These are phyloP conservation scores for Saturnispora besseyi DNA, from an alignment of 805 yeast species.

Conservation along the genomic window DNA sequence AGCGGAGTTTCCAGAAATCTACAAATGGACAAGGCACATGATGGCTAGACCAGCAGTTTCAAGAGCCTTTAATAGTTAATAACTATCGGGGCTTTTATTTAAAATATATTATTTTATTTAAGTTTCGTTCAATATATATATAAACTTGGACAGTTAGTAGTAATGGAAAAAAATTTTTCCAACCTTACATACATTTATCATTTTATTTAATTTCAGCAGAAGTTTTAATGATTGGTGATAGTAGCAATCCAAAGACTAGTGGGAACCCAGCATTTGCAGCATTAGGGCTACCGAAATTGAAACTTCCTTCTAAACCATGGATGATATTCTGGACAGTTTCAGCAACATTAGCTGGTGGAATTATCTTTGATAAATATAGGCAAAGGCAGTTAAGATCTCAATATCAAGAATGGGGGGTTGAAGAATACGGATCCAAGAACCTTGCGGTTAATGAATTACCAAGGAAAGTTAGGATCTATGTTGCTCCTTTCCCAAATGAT, in stretches of 20 bases:
- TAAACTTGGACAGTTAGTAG: not conserved
- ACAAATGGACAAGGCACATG: conserved; percentile 92
- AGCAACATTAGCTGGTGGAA: conserved; percentile 61
- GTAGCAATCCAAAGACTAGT: conserved; percentile 1
- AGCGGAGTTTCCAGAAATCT: conserved; percentile 88
- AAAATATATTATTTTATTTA: not conserved
- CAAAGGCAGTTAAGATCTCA: conserved; percentile 54
- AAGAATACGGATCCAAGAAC: conserved; percentile 10
- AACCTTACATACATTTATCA: not conserved
- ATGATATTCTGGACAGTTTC: conserved; percentile 73
- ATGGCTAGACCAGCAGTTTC: conserved; percentile 91
- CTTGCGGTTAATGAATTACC: conserved; percentile 45
- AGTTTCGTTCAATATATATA: not conserved
- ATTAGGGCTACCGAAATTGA: conserved; percentile 73
- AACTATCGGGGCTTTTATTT: too few species aligned
- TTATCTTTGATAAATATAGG: conserved; percentile 67
- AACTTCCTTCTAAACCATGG: conserved; percentile 91
- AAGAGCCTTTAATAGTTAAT: conserved; percentile 48
- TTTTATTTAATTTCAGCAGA: not conserved
- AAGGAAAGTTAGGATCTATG: conserved; percentile 68
- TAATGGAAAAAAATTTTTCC: not conserved
- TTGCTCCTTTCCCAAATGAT: conserved; percentile 97
- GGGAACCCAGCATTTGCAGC: conserved; percentile 70
- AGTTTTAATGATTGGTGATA: conserved; percentile 6
- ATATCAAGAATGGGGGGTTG: conserved; percentile 47